Percentiles rank a stretch among this genome's conserved stretches.
These are phyloP conservation scores for Talaromyces sp. DNA, from an alignment of 2,329 filamentous ascomycete genomes.

Conservation along the genomic window DNA sequence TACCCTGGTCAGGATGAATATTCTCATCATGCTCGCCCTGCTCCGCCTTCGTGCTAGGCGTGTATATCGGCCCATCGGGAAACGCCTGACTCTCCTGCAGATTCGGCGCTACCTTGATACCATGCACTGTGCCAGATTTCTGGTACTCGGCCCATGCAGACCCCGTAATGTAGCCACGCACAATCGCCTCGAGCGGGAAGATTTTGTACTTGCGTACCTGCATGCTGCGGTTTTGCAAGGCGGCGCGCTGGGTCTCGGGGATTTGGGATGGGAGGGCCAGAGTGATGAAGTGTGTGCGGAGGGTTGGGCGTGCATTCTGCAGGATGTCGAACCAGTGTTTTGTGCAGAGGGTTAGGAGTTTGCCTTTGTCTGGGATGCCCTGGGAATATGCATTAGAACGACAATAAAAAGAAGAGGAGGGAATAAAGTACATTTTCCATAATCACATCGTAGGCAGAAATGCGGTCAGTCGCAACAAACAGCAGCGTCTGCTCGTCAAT, in stretches of 20 bases:
- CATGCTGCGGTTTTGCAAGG: conserved; percentile 67
- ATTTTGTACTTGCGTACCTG: conserved; percentile 67
- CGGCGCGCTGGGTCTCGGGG: conserved; percentile 43
- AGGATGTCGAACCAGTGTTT: conserved; percentile 65
- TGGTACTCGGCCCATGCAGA: conserved; percentile 78
- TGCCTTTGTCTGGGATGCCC: conserved; percentile 65
- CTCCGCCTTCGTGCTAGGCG: conserved; percentile 81
- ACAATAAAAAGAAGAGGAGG: too few species aligned
- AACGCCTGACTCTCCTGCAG: conserved; percentile 67
- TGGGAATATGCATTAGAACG: too few species aligned
- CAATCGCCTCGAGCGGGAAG: conserved; percentile 75
- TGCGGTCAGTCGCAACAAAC: conserved; percentile 82
- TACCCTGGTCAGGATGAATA: conserved; percentile 65
- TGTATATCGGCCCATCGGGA: conserved; percentile 63
- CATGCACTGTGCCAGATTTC: conserved; percentile 71
- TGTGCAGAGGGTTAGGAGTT: conserved; percentile 62
- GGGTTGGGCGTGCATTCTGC: conserved; percentile 48
- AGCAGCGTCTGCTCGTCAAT: conserved; percentile 67
- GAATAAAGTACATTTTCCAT: conserved; percentile 72
- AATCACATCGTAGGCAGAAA: conserved; percentile 92
- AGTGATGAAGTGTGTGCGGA: conserved; percentile 61
- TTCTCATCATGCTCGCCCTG: conserved; percentile 78
- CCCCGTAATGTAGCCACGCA: conserved; percentile 86
- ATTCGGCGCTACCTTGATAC: conserved; percentile 63
- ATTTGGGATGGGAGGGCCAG: conserved; percentile 51